phyloP scores from a whole-genome alignment of 805 yeast genomes.

The Yamadazyma nakazawae region DNA sequence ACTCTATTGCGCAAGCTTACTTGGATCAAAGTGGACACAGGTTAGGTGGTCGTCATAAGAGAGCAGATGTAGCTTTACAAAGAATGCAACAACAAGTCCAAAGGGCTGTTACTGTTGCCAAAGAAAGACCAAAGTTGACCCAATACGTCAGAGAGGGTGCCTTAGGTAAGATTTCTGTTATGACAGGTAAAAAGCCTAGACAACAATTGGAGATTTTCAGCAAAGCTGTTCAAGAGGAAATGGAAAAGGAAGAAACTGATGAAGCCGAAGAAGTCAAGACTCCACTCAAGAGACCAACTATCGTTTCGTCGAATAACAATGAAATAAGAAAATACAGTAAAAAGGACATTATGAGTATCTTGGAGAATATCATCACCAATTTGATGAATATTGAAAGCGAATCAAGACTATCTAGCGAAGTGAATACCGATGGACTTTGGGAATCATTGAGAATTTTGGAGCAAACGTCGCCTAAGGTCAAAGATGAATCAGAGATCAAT shows the following conservation, averaged over 20 bases:
- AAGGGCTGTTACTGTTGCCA: slow-evolving; percentile 92
- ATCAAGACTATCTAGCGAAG: slow-evolving; percentile 32
- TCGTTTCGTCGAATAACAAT: slow-evolving; percentile 21
- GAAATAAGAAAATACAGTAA: slow-evolving; percentile 30
- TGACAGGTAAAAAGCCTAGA: slow-evolving; percentile 82
- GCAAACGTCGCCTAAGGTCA: slow-evolving; percentile 51
- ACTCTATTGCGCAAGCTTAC: slow-evolving; percentile 88
- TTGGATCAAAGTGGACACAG: slow-evolving; percentile 89
- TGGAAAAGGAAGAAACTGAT: slow-evolving; percentile 24
- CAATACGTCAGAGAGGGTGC: slow-evolving; percentile 79
- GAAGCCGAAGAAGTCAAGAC: slow-evolving; percentile 22
- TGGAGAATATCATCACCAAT: slow-evolving; percentile 76
- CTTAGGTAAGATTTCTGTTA: slow-evolving; percentile 78
- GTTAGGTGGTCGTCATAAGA: slow-evolving; percentile 76
- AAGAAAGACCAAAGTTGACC: slow-evolving; percentile 71
- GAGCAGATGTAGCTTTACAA: slow-evolving; percentile 88
- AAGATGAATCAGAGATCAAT: slow-evolving; percentile 48
- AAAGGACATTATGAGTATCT: slow-evolving; percentile 53
- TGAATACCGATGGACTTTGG: slow-evolving; percentile 57
- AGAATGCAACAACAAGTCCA: slow-evolving; percentile 98
- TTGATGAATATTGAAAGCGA: slow-evolving; percentile 76
- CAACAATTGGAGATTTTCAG: slow-evolving; percentile 69
- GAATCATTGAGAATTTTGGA: slow-evolving; percentile 72
- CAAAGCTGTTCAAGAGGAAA: slow-evolving; percentile 48
- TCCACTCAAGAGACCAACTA: slow-evolving; percentile 24